Evolutionary conservation across 2,329 filamentous ascomycete genomes (phyloP).

Genomic region (Aspergillus fijiensis): DNA sequence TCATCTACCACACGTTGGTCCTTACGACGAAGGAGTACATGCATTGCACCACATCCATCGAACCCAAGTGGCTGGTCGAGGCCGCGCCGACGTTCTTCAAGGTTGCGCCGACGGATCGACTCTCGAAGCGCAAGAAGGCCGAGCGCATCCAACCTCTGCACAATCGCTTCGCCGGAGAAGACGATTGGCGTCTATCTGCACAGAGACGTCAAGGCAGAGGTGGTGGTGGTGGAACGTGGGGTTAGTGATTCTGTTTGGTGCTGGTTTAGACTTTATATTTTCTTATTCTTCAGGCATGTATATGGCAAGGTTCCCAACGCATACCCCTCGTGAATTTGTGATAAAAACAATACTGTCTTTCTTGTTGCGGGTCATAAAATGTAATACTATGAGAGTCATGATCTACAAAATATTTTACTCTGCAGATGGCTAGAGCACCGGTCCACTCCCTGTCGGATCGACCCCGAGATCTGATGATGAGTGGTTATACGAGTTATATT

Average conservation of each 20-base stretch:
- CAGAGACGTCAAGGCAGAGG: slow-evolving; percentile 82
- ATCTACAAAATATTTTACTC: not conserved
- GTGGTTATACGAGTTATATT: too few species aligned
- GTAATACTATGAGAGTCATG: slow-evolving; percentile 2
- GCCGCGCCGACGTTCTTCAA: slow-evolving; percentile 99
- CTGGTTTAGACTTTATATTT: not conserved
- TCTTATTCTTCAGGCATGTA: slow-evolving; percentile 4
- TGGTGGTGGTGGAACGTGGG: slow-evolving; percentile 92
- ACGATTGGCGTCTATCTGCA: slow-evolving; percentile 90
- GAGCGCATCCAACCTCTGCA: slow-evolving; percentile 95
- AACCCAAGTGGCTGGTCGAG: slow-evolving; percentile 91
- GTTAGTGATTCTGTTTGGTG: slow-evolving; percentile 30
- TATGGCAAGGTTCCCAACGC: slow-evolving; percentile 6
- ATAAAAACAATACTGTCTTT: not conserved
- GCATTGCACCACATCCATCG: slow-evolving; percentile 89
- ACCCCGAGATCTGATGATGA: too few species aligned
- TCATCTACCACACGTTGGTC: slow-evolving; percentile 73
- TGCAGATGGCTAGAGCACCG: not conserved
- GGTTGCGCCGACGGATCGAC: slow-evolving; percentile 79
- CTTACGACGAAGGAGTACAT: slow-evolving; percentile 85
- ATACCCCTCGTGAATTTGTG: slow-evolving; percentile 8
- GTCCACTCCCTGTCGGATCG: too few species aligned
- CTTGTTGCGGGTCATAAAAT: not conserved
- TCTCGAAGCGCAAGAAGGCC: slow-evolving; percentile 89
- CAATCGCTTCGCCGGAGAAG: slow-evolving; percentile 86